Conservation (phyloP, 2,329 filamentous ascomycete genomes). For the Sodiomyces alkalinus region DNA sequence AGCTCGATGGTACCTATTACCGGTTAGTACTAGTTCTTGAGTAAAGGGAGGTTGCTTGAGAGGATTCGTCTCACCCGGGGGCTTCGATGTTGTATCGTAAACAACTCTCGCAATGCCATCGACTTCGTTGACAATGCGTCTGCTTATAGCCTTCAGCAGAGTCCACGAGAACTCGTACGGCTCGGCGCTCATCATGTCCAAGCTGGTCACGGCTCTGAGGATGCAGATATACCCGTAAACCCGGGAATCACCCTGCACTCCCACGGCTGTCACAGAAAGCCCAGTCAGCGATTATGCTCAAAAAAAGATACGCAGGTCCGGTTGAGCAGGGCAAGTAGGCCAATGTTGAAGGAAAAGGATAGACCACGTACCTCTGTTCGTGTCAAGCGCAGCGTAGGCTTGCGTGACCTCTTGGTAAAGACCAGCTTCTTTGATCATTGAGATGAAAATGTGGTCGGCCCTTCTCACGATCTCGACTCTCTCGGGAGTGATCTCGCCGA, state of each 20-base stretch:
- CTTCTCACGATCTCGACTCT: slow-evolving; percentile 65
- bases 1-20: slow-evolving; percentile 53
- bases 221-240: slow-evolving; percentile 18
- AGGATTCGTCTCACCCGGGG: slow-evolving; percentile 3
- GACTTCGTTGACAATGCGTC: slow-evolving; percentile 52
- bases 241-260: slow-evolving; percentile 15
- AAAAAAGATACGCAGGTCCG: neutral
- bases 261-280: too few species aligned
- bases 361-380: slow-evolving; percentile 16
- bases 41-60: neutral
- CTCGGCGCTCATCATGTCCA: slow-evolving; percentile 29
- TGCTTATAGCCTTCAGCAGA: slow-evolving; percentile 50
- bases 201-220: slow-evolving; percentile 29
- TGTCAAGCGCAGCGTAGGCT: slow-evolving; percentile 30
- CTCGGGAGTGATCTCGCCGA: slow-evolving; percentile 72
- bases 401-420: slow-evolving; percentile 50
- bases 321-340: neutral
- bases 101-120: slow-evolving; percentile 55
- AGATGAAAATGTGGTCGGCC: slow-evolving; percentile 66
- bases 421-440: slow-evolving; percentile 56
- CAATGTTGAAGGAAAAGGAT: neutral
- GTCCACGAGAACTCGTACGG: slow-evolving; percentile 48
- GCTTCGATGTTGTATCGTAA: slow-evolving; percentile 23
- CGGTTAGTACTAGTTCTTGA: slow-evolving; percentile 18
- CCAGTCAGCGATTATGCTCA: too few species aligned